Base-by-base conservation (phyloP, 768 basidiomycete genomes). In the Amanita phalloides region DNA sequence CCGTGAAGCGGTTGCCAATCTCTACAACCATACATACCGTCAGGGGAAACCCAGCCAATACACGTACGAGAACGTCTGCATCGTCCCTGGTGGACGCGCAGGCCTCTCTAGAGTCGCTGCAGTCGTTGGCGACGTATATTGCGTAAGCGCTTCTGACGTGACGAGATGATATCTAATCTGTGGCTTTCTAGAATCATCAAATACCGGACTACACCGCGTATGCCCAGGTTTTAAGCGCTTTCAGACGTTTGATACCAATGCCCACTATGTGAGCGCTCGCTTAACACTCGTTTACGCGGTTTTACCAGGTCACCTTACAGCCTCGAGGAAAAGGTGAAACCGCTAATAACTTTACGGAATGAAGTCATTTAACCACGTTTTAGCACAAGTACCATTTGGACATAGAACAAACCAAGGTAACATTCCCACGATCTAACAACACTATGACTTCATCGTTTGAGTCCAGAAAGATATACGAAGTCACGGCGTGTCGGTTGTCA, bases 121-220 rank as follows among this genome's bases (percentile, higher is more conserved):
- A 13, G 93, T 97, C 46, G 78, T 97, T 53, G 84, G 89, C 39
- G 89, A 93, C 62, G 90, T 93, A 48, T 91, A 90, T 58, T 84
- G 82, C 38, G 89, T 86, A 57, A 55, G 74, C 21, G 47, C 54
- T 43, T 45, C 8, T 35, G 42, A n/a, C 35, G 10, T 52, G 45
- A 28, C 6, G 10, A 32, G 25, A 23, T 56, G 10, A 32, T 28
- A 23, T 56, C 32, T 47, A 49, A 48, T 53, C 42, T 42, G 49
- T 32, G 47, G 11, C 48, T 32, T 44, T 60, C 17, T 56, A 90
- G 81, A 86, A 86, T 10, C 94, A 92, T 64, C 90, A 92, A 67
- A 76, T 94, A 33, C 92, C 92, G 2, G 92, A 94, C 63, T 94
- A 93, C 64, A 93, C 91, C 8, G 87, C 87, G 10, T 90, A 89